Percentiles rank a stretch among this genome's conserved stretches.
Evolutionary conservation across 495 filamentous ascomycete species (phyloP).

Genomic region (Aspergillus diversus): DNA sequence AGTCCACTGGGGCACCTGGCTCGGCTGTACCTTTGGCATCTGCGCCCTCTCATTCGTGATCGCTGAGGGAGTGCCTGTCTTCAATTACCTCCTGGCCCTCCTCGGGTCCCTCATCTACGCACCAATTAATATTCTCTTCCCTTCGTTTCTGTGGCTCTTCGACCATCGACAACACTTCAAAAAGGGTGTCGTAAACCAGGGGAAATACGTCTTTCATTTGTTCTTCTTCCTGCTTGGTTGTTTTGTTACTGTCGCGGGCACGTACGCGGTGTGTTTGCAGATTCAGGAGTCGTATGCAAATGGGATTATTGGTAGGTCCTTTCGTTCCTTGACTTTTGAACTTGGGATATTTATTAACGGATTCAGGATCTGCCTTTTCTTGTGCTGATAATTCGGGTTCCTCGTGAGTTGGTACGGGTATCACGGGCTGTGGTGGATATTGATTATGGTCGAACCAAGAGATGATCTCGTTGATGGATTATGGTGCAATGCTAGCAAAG

Average conservation of each 20-base stretch:
- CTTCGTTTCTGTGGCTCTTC: slow-evolving; percentile 10
- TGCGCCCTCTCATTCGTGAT: slow-evolving; percentile 69
- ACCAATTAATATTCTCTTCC: slow-evolving; percentile 22
- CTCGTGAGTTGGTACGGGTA: too few relatives aligned
- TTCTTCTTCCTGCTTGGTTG: slow-evolving; percentile 37
- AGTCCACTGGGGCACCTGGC: slow-evolving; percentile 55
- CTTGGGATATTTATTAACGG: background rate
- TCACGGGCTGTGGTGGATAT: too few relatives aligned
- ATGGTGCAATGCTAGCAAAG: too few relatives aligned
- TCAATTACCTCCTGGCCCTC: slow-evolving; percentile 62
- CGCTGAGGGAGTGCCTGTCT: slow-evolving; percentile 52
- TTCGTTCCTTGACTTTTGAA: background rate
- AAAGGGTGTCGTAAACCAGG: background rate
- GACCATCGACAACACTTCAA: slow-evolving; percentile 14
- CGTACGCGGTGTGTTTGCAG: slow-evolving; percentile 43
- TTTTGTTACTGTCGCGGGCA: slow-evolving; percentile 46
- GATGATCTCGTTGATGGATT: too few relatives aligned
- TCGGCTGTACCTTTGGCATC: slow-evolving; percentile 54
- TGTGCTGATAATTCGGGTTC: slow-evolving; percentile 41
- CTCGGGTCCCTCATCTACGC: slow-evolving; percentile 44
- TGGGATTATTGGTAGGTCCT: slow-evolving; percentile 35
- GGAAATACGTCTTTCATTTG: slow-evolving; percentile 21
- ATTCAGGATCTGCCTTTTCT: slow-evolving; percentile 33
- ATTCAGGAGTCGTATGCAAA: slow-evolving; percentile 42
- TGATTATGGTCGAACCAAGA: too few relatives aligned